Evolutionary conservation across 2,329 filamentous ascomycete species (phyloP), one percentile per base, ranked within the genome.

Genomic region (Malbranchea cinnamomea): DNA sequence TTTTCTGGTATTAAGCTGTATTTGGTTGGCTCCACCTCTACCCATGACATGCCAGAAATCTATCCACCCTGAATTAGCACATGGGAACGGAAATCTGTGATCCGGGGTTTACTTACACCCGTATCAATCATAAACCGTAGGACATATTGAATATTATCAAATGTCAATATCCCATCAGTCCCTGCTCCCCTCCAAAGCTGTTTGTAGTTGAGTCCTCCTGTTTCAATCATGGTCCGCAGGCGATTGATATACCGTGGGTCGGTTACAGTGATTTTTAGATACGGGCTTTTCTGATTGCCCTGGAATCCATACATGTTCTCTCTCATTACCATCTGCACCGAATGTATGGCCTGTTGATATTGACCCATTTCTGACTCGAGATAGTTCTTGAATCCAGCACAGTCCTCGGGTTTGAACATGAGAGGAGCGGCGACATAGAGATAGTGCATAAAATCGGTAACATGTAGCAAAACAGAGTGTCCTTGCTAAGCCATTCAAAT

Each of bases 91-190:
- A 10, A 17, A 10, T 8, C 14, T n/a, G 4, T 5, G 18, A 8
- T 21, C 4, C 5, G 25, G 19, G 18, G 3, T 20, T 15, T 20
- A 30, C 59, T 42, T 61, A 81, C 76, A 53, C 85, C 78, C 42
- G 80, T 91, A 54, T 98, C 89, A 28, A 98, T 87, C 89, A 98
- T 98, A 57, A 98, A 95, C 30, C 89, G 71, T 41, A 95, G 58
- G 15, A 95, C 73, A 49, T 94, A 98, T 62, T 92, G 82, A 34
- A 98, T 85, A 42, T 78, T 94, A 61, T 98, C 89, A 46, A 87
- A 98, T 0, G 89, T 95, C 53, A 85, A 69, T 40, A 95, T 74
- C 12, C 78, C 78, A 12, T 32, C 33, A 69, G 22, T 27, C 15
- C 28, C 71, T 5, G 71, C 68, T 10, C 66, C 62, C 41, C 74